phyloP scores from a whole-genome alignment of 192 early-diverging fungal genomes.

The Pilaira anomala region DNA sequence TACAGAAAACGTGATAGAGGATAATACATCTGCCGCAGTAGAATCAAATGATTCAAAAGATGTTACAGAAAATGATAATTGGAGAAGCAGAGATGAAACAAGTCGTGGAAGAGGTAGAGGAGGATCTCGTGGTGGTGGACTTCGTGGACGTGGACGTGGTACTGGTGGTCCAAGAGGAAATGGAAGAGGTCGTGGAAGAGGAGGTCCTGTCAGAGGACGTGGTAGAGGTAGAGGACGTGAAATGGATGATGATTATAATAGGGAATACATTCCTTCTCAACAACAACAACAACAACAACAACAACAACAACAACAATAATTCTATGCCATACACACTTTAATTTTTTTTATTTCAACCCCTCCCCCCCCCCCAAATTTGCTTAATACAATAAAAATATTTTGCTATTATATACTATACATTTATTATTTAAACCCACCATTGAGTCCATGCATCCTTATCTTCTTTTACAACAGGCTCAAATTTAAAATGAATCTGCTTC shows the following conservation, averaged over 20 bases:
- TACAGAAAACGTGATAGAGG: too few relatives aligned
- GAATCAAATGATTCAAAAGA: neutral
- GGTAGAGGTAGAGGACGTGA: neutral
- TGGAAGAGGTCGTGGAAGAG: neutral
- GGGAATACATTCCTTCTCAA: neutral
- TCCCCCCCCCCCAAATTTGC: neutral
- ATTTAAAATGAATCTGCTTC: constrained; percentile 55
- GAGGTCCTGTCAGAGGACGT: neutral
- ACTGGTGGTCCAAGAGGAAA: neutral
- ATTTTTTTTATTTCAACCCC: neutral
- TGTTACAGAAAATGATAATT: neutral
- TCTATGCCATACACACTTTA: neutral
- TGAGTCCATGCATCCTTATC: constrained; percentile 41
- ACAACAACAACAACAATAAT: neutral
- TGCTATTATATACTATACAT: too few relatives aligned
- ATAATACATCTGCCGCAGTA: neutral
- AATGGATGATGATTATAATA: neutral
- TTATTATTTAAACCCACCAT: constrained; percentile 50
- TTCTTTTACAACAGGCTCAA: constrained; percentile 46
- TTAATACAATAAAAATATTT: neutral
- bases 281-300: neutral
- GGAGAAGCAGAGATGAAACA: neutral
- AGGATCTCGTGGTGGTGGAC: neutral
- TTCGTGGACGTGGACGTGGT: neutral
- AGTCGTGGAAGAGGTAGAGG: constrained; percentile 10